These are phyloP conservation scores for Candida silvatica DNA, from an alignment of 805 yeast genomes.

Conservation along the genomic window DNA sequence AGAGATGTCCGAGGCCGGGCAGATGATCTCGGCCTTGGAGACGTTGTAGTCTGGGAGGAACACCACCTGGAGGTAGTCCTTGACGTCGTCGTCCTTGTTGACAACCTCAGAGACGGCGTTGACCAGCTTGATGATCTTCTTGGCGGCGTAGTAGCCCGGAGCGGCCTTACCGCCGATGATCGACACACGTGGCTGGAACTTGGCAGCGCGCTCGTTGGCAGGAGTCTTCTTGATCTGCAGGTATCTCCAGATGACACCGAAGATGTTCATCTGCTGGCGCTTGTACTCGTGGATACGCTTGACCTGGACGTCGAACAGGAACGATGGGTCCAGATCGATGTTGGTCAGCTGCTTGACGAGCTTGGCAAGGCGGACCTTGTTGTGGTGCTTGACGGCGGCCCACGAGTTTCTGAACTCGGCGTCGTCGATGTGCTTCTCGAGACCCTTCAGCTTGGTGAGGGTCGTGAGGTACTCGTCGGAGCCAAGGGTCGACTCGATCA, in stretches of 20 bases:
- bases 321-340: slow-evolving; percentile 60
- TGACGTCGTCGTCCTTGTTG: slow-evolving; percentile 69
- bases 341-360: slow-evolving; percentile 56
- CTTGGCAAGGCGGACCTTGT: slow-evolving; percentile 59
- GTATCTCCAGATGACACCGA: slow-evolving; percentile 82
- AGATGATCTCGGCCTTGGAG: slow-evolving; percentile 84
- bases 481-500: slow-evolving; percentile 66
- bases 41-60: slow-evolving; percentile 91
- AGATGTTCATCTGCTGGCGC: slow-evolving; percentile 88
- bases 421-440: slow-evolving; percentile 64
- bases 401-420: slow-evolving; percentile 58
- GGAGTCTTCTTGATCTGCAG: slow-evolving; percentile 64
- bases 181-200: slow-evolving; percentile 66
- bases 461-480: slow-evolving; percentile 63
- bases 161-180: slow-evolving; percentile 95
- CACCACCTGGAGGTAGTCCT: slow-evolving; percentile 72
- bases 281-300: slow-evolving; percentile 94
- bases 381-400: slow-evolving; percentile 61
- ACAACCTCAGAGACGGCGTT: slow-evolving; percentile 76
- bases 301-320: slow-evolving; percentile 84
- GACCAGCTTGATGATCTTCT: slow-evolving; percentile 77
- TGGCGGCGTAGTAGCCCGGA: slow-evolving; percentile 97
- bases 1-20: slow-evolving; percentile 84
- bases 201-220: slow-evolving; percentile 47
- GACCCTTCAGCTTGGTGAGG: slow-evolving; percentile 54